Conservation (phyloP, 768 basidiomycete genomes). For the Dioszegia aurantiaca region DNA sequence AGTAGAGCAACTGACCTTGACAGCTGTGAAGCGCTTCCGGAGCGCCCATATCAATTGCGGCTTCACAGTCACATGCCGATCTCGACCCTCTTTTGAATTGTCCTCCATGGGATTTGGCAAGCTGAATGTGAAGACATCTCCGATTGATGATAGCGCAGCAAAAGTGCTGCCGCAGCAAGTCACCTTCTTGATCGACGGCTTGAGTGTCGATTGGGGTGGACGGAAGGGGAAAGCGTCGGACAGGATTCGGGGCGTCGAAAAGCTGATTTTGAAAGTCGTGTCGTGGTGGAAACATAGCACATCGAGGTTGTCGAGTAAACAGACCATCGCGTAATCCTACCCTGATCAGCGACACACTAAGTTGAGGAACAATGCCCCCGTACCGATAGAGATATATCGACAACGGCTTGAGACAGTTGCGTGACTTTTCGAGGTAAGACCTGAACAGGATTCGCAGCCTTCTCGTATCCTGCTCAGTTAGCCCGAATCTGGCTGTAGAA, state of each 20-base stretch:
- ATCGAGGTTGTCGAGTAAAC: conserved; percentile 71
- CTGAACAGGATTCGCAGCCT: conserved; percentile 69
- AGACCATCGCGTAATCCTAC: conserved; percentile 78
- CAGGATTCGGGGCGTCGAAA: conserved; percentile 74
- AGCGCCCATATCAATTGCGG: conserved; percentile 91
- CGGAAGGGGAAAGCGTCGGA: conserved; percentile 71
- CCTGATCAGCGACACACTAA: not conserved
- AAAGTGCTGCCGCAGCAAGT: conserved; percentile 74
- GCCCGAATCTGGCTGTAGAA: not conserved
- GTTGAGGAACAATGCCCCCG: conserved; percentile 42
- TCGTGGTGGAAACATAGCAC: conserved; percentile 82
- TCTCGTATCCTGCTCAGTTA: conserved; percentile 67
- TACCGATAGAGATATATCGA: conserved; percentile 72
- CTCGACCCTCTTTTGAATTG: conserved; percentile 49
- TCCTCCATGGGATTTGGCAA: conserved; percentile 52
- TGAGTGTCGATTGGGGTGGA: conserved; percentile 71
- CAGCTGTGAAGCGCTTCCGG: conserved; percentile 78
- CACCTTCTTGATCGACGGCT: conserved; percentile 73
- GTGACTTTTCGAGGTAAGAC: conserved; percentile 75
- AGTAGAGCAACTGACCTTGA: conserved; percentile 58
- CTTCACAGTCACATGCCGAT: conserved; percentile 57
- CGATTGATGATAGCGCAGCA: conserved; percentile 75
- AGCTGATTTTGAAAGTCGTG: conserved; percentile 70
- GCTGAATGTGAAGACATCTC: conserved; percentile 86
- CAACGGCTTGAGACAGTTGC: conserved; percentile 67